Conservation (phyloP, 2,329 filamentous ascomycete genomes). For the Harringtonia lauricola region DNA sequence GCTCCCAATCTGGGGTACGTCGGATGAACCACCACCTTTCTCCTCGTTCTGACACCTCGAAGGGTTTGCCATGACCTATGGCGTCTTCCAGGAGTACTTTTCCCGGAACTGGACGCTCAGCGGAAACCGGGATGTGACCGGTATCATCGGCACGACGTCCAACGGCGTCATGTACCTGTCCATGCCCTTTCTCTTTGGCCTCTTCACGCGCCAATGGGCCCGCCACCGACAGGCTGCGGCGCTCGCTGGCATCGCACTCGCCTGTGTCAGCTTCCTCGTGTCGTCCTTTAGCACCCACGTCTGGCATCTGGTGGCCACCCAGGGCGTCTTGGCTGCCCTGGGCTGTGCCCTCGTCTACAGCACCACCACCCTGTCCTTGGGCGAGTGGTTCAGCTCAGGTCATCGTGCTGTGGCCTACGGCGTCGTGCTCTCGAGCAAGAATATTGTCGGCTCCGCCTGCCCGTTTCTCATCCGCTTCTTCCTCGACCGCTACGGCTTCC, state of each 20-base stretch:
- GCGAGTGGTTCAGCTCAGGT: constrained; percentile 1
- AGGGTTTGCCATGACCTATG: constrained; percentile 5
- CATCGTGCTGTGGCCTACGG: background rate
- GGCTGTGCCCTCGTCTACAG: constrained; percentile 3
- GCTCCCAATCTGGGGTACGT: constrained; percentile 3
- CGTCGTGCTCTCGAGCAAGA: background rate
- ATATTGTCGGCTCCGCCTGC: constrained; percentile 2
- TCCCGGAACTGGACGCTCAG: background rate
- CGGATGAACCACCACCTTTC: background rate
- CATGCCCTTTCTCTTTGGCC: constrained; percentile 5
- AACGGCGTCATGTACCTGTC: constrained; percentile 6
- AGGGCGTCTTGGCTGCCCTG: background rate
- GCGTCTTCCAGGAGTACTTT: constrained; percentile 4
- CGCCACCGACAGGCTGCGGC: background rate
- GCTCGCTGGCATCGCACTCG: background rate
- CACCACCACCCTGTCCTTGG: constrained; percentile 1
- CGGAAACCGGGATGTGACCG: background rate
- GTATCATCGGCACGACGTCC: constrained; percentile 4
- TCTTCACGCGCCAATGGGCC: background rate
- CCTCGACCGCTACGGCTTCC: constrained; percentile 1
- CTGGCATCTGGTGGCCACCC: constrained; percentile 1
- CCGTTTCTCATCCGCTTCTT: constrained; percentile 1
- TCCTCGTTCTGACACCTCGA: no score
- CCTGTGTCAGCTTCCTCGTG: background rate
- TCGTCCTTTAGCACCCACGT: background rate